These are phyloP conservation scores for Ambrosia trifida DNA, from an alignment of 129 eudicot species.

Conservation along the genomic window DNA sequence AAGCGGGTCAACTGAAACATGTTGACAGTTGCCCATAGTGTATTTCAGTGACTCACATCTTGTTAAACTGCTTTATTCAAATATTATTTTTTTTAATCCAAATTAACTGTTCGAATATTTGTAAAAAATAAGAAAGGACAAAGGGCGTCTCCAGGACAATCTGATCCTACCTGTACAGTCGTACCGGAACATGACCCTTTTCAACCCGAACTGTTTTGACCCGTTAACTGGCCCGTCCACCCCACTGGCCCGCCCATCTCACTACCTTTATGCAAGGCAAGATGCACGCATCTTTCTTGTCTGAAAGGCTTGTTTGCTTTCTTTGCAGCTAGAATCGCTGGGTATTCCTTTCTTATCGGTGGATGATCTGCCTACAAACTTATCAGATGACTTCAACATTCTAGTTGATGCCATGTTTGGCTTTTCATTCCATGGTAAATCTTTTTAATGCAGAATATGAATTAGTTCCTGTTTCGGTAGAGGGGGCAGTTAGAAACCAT, in stretches of 20 bases:
- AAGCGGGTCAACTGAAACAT: neutral
- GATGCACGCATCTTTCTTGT: neutral
- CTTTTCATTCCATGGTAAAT: constrained; percentile 88
- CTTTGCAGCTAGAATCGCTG: constrained; percentile 87
- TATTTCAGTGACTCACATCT: neutral
- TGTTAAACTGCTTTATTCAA: neutral
- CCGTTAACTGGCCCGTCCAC: too few relatives aligned
- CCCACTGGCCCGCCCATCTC: too few relatives aligned
- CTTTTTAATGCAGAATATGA: neutral
- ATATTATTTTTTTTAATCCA: neutral
- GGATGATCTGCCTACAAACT: constrained; percentile 74
- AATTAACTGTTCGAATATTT: neutral
- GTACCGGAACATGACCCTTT: too few relatives aligned
- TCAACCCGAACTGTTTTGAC: too few relatives aligned
- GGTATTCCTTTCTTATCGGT: constrained; percentile 77
- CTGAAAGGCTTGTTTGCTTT: constrained; percentile 37
- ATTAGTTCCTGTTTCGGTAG: neutral
- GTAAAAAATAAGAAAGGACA: neutral
- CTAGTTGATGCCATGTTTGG: constrained; percentile 97
- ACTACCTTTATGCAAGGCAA: constrained; percentile 11
- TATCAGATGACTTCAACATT: constrained; percentile 75
- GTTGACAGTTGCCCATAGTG: neutral
- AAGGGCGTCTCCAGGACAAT: neutral
- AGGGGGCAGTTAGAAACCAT: constrained; percentile 9
- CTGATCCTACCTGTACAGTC: neutral